A percentile compares a stretch with the other conserved stretches of the same genome.
These are phyloP conservation scores for Verticillium zaregamsianum DNA, from an alignment of 2,329 filamentous ascomycete species.

Conservation along the genomic window DNA sequence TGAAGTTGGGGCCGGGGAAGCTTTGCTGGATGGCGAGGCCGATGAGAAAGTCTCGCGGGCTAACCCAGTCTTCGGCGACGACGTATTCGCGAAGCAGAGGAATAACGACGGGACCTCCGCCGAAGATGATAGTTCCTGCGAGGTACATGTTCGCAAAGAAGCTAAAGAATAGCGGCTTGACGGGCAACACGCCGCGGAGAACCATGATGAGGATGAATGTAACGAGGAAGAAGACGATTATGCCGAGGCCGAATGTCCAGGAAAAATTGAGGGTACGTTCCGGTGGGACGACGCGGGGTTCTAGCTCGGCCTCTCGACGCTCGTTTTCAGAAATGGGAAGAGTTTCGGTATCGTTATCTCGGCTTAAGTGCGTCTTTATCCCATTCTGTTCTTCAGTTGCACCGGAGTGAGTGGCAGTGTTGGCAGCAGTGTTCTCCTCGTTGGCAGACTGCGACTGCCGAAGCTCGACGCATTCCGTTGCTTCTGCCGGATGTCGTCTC, in stretches of 20 bases:
- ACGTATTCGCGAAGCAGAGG: too few species aligned
- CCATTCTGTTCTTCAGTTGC: not conserved
- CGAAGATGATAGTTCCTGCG: conserved; percentile 65
- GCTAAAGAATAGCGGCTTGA: conserved; percentile 40
- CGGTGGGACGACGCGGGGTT: conserved; percentile 24
- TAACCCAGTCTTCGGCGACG: too few species aligned
- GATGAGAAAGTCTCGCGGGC: too few species aligned
- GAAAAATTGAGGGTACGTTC: conserved; percentile 33
- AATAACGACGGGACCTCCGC: too few species aligned
- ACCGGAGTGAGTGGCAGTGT: too few species aligned
- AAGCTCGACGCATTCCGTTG: conserved; percentile 14
- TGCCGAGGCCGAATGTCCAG: conserved; percentile 37
- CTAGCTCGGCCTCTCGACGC: conserved; percentile 2
- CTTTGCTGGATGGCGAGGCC: too few species aligned
- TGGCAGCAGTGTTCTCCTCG: too few species aligned
- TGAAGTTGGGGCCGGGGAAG: too few species aligned
- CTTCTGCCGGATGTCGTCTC: too few species aligned
- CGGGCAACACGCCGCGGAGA: conserved; percentile 34
- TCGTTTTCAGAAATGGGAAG: too few species aligned
- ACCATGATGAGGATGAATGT: conserved; percentile 56
- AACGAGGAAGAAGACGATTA: conserved; percentile 46
- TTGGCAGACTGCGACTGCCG: not conserved
- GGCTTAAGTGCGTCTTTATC: not conserved
- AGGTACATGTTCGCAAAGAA: conserved; percentile 72
- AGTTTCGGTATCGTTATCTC: too few species aligned